phyloP scores from a whole-genome alignment of 2,329 filamentous ascomycete genomes.

The Colletotrichum cordylinicola region DNA sequence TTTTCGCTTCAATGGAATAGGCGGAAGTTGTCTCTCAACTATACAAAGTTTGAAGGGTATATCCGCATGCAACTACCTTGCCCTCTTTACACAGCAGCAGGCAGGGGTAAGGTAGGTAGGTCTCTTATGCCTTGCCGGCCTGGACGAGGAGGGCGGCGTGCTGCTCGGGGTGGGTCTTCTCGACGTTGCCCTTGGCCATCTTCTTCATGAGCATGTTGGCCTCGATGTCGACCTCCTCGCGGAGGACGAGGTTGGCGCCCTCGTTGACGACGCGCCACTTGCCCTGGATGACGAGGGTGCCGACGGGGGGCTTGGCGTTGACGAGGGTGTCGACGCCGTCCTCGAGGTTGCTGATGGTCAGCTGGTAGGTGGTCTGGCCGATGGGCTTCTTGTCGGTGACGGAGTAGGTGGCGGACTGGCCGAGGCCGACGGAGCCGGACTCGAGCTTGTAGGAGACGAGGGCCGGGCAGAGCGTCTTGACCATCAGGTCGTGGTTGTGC shows the following conservation, averaged over 20 bases:
- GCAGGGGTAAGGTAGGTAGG: neutral
- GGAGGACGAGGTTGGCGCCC: constrained; percentile 3
- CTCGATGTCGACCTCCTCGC: constrained; percentile 19
- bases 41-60: neutral
- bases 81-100: neutral
- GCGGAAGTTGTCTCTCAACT: neutral
- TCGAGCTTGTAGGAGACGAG: constrained; percentile 18
- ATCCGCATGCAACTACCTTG: neutral
- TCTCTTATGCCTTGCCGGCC: constrained; percentile 16
- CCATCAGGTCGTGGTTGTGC: constrained; percentile 22
- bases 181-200: constrained; percentile 23
- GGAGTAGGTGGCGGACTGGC: constrained; percentile 18
- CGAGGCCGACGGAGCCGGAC: constrained; percentile 7
- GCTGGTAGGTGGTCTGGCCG: constrained; percentile 21
- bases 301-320: constrained; percentile 21
- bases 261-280: constrained; percentile 19
- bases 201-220: constrained; percentile 22
- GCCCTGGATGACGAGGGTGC: constrained; percentile 16
- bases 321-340: constrained; percentile 20
- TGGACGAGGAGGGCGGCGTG: constrained; percentile 16
- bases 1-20: neutral
- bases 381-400: constrained; percentile 23
- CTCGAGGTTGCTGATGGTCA: constrained; percentile 21
- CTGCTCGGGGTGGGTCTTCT: constrained; percentile 21
- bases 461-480: constrained; percentile 20